Evolutionary conservation across 768 basidiomycete species (phyloP), one percentile per base, ranked within the genome.

Genomic region (Leucocoprinus sp.): DNA sequence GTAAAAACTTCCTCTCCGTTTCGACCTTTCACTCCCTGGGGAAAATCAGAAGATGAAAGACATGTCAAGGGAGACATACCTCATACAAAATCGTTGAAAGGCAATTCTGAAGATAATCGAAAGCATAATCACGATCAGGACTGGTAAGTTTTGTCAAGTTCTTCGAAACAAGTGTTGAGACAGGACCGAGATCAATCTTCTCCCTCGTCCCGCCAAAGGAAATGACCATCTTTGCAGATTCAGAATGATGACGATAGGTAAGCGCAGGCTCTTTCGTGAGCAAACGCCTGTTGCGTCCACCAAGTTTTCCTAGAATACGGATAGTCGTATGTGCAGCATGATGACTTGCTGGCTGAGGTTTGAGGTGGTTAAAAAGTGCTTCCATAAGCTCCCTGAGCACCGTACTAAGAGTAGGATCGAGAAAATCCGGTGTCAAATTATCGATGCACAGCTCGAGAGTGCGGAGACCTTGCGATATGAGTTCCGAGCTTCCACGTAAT

Each of bases 391-490:
- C 92, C 37, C 92, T 75, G 34, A 96, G 72, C 35, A 98, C 93
- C 0, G 88, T 90, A 51, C 82, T 89, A 52, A 98, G 78, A 2
- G 92, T 93, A 2, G 96, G 96, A 56, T 98, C 95, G 22, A 99
- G 75, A 69, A 98, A 98, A 64, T 98, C 96, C 2, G 92, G 91
- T 0, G 92, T 96, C 21, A 99, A 75, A 59, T 98, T 99, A 68
- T 99, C 96, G 57, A 98, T 95, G 65, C 95, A 98, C n/a, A 99
- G 73, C 62, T 99, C 96, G 48, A 99, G 76, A 0, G 96, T 99
- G 5, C 96, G 79, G 19, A 99, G 69, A 36, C 96, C 96, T 67
- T 99, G 96, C 18, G 91, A 84, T 43, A 97, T 86, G 37, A 96
- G 78, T 43, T 99, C 96, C 5, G 83, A 77, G 29, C 77, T 80